phyloP scores from a whole-genome alignment of 2,329 filamentous ascomycete species.

The Bipolaris gigantea region DNA sequence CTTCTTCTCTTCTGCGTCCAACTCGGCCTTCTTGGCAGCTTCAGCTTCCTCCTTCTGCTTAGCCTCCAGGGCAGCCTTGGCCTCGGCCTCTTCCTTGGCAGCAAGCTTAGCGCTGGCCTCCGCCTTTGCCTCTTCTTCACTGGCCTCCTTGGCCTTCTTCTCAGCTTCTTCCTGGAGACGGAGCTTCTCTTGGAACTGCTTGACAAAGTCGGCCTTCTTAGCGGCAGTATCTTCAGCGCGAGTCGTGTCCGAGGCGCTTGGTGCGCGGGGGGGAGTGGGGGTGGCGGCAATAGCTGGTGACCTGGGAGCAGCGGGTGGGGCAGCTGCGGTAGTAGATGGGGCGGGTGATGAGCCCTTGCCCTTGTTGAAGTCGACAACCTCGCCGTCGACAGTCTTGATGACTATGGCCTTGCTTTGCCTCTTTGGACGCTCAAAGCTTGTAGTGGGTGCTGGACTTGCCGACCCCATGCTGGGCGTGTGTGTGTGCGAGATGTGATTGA shows the following conservation, averaged over 20 bases:
- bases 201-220: constrained; percentile 63
- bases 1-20: constrained; percentile 40
- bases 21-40: constrained; percentile 48
- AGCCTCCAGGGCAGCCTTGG: constrained; percentile 35
- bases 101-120: constrained; percentile 57
- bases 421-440: constrained; percentile 64
- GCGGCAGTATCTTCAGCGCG: constrained; percentile 67
- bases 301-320: constrained; percentile 56
- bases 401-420: constrained; percentile 73
- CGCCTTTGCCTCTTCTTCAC: constrained; percentile 46
- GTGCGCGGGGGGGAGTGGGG: constrained; percentile 64
- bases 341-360: constrained; percentile 46
- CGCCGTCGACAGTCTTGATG: constrained; percentile 82
- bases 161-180: constrained; percentile 61
- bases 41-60: constrained; percentile 38
- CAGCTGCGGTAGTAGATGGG: constrained; percentile 40
- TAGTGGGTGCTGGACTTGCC: constrained; percentile 62
- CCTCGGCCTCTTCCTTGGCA: constrained; percentile 47
- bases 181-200: constrained; percentile 65
- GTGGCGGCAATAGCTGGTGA: constrained; percentile 72
- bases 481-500: constrained; percentile 51
- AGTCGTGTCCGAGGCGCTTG: constrained; percentile 63
- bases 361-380: constrained; percentile 67
- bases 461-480: constrained; percentile 60
- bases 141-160: constrained; percentile 53